A percentile compares a stretch with the other conserved stretches of the same genome.
These are phyloP conservation scores for Nakazawaea anatomiae DNA, from an alignment of 805 yeast genomes.

Conservation along the genomic window DNA sequence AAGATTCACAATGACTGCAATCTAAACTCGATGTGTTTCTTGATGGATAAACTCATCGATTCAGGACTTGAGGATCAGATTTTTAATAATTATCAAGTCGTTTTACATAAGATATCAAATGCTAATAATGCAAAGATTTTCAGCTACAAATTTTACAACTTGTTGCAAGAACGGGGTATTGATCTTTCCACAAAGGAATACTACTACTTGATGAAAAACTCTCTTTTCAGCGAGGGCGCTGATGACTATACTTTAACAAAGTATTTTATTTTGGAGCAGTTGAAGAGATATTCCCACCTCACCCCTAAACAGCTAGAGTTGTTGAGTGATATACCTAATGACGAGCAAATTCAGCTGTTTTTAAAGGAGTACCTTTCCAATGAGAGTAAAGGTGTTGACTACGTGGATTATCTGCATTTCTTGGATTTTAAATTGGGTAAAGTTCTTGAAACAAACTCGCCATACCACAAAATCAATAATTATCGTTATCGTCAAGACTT, in stretches of 20 bases:
- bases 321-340: constrained; percentile 8
- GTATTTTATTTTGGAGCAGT: background rate
- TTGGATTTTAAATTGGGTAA: background rate
- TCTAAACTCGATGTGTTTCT: background rate
- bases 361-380: background rate
- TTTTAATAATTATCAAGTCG: background rate
- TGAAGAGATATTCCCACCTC: background rate
- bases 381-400: background rate
- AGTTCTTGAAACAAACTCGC: background rate
- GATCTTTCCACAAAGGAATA: constrained; percentile 1
- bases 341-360: constrained; percentile 10
- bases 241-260: constrained; percentile 1
- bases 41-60: background rate
- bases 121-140: constrained; percentile 5
- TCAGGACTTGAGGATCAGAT: background rate
- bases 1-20: constrained; percentile 1
- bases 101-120: constrained; percentile 6
- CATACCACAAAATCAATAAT: background rate
- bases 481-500: background rate
- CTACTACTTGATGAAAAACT: background rate
- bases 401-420: background rate
- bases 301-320: background rate
- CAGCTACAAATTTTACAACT: constrained; percentile 4
- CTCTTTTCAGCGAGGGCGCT: background rate
- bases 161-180: background rate